These are phyloP conservation scores for Thuja plicata DNA, from an alignment of 83 land plant genomes.

Conservation along the genomic window DNA sequence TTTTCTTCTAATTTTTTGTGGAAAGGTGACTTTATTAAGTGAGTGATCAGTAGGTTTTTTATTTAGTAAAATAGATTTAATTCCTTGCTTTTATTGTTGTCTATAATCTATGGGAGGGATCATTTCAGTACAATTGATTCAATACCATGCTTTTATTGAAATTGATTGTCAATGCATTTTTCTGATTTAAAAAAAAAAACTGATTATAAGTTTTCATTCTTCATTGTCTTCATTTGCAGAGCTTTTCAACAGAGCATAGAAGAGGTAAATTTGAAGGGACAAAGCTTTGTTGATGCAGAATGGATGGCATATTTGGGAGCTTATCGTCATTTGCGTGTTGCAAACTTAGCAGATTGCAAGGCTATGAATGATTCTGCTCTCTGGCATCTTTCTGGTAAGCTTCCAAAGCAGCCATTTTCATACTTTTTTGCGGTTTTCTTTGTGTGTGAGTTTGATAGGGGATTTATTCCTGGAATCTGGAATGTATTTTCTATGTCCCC, in stretches of 20 bases:
- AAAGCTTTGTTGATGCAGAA: constrained; percentile 78
- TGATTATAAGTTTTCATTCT: constrained; percentile 8
- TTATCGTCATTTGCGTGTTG: constrained; percentile 60
- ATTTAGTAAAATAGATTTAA: neutral
- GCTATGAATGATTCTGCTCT: constrained; percentile 65
- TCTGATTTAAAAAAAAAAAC: neutral
- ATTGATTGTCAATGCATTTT: neutral
- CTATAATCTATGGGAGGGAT: neutral
- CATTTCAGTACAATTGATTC: neutral
- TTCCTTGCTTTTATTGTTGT: no score
- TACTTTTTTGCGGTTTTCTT: neutral
- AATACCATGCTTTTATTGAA: neutral
- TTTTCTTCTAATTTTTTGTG: neutral
- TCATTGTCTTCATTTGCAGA: constrained; percentile 33
- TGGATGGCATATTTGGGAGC: constrained; percentile 95
- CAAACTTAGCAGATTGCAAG: constrained; percentile 65
- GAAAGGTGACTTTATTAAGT: neutral
- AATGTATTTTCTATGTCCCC: neutral
- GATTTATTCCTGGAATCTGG: neutral
- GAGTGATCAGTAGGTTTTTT: neutral
- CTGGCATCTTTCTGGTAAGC: constrained; percentile 74
- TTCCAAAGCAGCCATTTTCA: neutral
- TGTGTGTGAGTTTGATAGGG: neutral
- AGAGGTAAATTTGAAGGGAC: constrained; percentile 70
- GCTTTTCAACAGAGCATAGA: constrained; percentile 71